Evolutionary conservation across 306 rosid genomes (phyloP), one percentile per base, ranked within the genome.

Genomic region (Mucuna pruriens): DNA sequence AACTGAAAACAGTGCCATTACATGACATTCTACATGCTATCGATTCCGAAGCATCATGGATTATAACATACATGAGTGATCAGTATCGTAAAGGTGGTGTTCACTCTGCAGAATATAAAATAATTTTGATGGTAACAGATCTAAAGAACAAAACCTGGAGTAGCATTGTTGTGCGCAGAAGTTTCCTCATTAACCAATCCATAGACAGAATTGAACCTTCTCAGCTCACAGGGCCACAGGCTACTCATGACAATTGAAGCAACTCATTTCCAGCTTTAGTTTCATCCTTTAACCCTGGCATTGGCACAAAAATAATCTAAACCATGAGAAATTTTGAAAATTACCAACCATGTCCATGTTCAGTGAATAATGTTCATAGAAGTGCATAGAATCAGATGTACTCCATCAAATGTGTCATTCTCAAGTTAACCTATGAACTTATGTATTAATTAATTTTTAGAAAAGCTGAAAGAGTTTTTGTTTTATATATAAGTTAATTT

Each of bases 211-310:
- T 15, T 8, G 78, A 78, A 65, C 76, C 25, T 76, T 55, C 61
- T 78, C 51, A 46, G 76, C 60, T 65, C 84, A 46, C 4, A 23
- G 2, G 45, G 71, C 63, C 83, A 58, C 17, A 15, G 81, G 79
- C 79, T 82, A 33, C 84, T n/a, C 29, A 71, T 74, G 72, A 80
- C 76, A 62, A 52, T 61, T 70, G 74, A 79, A 76, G 81, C 76
- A 85, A 77, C 63, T 84, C 4, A 39, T 57, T 72, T 46, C 64
- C 72, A 4, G 42, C 71, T 69, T 45, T 65, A 46, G 20, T 72
- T 81, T 87, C 84, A 84, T 76, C 86, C 82, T 82, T 87, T 58
- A 44, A 83, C 87, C 90, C 94, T 92, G 90, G 22, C 31, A 67
- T 68, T 60, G 60, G 80, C 63, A 71, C 73, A 77, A 36, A 31